A percentile compares a stretch with the other conserved stretches of the same genome.
Evolutionary conservation across 495 filamentous ascomycete species (phyloP).

Genomic region (Eremomyces bilateralis): DNA sequence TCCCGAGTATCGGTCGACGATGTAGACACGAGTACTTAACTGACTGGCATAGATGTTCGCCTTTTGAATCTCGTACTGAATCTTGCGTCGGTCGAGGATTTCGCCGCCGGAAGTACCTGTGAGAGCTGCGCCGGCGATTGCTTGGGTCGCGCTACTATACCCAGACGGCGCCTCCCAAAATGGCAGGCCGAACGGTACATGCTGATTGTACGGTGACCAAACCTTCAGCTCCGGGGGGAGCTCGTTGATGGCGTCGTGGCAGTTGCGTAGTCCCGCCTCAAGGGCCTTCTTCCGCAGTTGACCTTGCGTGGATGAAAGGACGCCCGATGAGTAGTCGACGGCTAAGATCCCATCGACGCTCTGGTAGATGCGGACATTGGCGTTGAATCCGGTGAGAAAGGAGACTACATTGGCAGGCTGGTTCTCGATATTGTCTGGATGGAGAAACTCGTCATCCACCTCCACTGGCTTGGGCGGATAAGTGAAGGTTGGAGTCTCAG

Average conservation of each 20-base stretch:
- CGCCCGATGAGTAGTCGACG: no score
- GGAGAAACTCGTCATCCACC: constrained; percentile 60
- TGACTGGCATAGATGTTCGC: constrained; percentile 60
- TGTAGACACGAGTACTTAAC: constrained; percentile 50
- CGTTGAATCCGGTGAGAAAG: constrained; percentile 50
- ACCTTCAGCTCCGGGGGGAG: neutral
- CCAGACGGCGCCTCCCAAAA: no score
- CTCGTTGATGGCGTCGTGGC: constrained; percentile 1
- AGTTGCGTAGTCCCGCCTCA: constrained; percentile 10
- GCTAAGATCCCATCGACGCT: constrained; percentile 46
- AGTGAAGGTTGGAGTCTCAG: constrained; percentile 45
- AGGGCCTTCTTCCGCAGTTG: constrained; percentile 41
- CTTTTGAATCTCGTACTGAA: constrained; percentile 71
- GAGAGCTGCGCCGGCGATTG: constrained; percentile 4
- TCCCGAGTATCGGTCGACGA: constrained; percentile 63
- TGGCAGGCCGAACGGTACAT: neutral
- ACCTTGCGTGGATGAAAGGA: constrained; percentile 57
- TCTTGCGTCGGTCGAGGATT: constrained; percentile 22
- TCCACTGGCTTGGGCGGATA: constrained; percentile 66
- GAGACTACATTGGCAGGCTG: constrained; percentile 44
- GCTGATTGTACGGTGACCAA: neutral
- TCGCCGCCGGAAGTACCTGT: constrained; percentile 6
- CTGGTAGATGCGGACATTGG: constrained; percentile 47
- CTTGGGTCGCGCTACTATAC: no score
- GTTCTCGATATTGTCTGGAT: constrained; percentile 32